phyloP scores from a whole-genome alignment of 2,329 filamentous ascomycete species.

The Lachnellula cervina region DNA sequence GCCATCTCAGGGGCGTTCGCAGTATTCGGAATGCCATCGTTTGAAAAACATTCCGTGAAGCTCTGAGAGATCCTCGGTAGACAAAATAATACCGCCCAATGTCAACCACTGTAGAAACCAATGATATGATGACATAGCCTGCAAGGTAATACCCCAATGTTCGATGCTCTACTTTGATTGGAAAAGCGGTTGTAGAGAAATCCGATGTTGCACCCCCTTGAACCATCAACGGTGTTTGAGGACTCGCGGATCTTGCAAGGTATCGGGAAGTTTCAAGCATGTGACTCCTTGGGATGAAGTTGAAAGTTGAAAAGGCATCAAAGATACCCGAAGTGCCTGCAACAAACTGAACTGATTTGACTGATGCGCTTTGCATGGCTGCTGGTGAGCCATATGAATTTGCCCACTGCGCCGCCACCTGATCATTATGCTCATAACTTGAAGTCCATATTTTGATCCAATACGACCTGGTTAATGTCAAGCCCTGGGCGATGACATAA shows the following conservation, averaged over 20 bases:
- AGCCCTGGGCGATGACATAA: slow-evolving; percentile 38
- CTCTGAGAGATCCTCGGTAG: slow-evolving; percentile 58
- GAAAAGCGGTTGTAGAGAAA: slow-evolving; percentile 17
- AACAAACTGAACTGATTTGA: no score
- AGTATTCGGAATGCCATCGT: slow-evolving; percentile 61
- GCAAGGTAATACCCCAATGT: slow-evolving; percentile 53
- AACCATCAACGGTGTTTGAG: no score
- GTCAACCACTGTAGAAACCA: slow-evolving; percentile 47
- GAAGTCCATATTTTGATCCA: slow-evolving; percentile 60
- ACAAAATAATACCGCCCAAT: slow-evolving; percentile 52
- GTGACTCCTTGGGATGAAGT: no score
- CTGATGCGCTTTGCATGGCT: no score
- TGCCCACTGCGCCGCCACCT: slow-evolving; percentile 6
- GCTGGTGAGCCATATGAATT: slow-evolving; percentile 11
- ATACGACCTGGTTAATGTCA: slow-evolving; percentile 46
- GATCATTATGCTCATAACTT: slow-evolving; percentile 30
- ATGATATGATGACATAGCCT: slow-evolving; percentile 59
- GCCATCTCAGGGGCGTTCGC: slow-evolving; percentile 66
- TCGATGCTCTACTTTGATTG: background rate
- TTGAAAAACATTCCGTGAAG: slow-evolving; percentile 61
- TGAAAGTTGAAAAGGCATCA: no score
- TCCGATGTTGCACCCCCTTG: no score
- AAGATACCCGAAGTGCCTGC: no score
- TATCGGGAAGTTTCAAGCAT: no score
- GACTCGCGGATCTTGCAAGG: no score